Evolutionary conservation across 306 rosid genomes (phyloP).

Genomic region (Prosopis cineraria): DNA sequence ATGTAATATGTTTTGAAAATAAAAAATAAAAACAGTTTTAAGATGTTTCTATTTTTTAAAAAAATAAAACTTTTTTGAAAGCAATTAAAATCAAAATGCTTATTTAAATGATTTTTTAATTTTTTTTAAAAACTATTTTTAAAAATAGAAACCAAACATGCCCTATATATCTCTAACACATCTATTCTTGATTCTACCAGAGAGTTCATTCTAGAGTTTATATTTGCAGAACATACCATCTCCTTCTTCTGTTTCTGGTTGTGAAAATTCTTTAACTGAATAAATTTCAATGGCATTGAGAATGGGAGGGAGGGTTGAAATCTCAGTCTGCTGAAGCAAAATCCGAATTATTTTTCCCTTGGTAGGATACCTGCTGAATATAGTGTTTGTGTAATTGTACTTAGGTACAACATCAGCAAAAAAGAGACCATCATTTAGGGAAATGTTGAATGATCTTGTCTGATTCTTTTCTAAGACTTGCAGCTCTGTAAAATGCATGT

Average conservation of each 20-base stretch:
- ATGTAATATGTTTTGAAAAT: no score
- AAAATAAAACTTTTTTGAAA: no score
- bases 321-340: constrained; percentile 1
- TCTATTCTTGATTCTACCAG: background rate
- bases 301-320: constrained; percentile 45
- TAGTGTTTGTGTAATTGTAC: fast-evolving
- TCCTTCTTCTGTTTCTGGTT: constrained; percentile 32
- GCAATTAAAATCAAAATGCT: no score
- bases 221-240: constrained; percentile 37
- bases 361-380: background rate
- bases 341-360: background rate
- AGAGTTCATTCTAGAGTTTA: background rate
- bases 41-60: no score
- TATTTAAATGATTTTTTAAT: no score
- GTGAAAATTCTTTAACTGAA: background rate
- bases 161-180: no score
- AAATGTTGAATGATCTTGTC: constrained; percentile 39
- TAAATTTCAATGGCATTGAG: constrained; percentile 46
- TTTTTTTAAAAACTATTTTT: no score
- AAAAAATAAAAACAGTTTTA: no score
- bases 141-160: no score
- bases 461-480: constrained; percentile 24
- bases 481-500: constrained; percentile 45
- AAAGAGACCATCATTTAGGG: background rate
- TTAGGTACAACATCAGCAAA: background rate